Percentiles rank a stretch among this genome's conserved stretches.
Conservation (phyloP, 23 red algal genomes). For the Rhodosorus marinus region DNA sequence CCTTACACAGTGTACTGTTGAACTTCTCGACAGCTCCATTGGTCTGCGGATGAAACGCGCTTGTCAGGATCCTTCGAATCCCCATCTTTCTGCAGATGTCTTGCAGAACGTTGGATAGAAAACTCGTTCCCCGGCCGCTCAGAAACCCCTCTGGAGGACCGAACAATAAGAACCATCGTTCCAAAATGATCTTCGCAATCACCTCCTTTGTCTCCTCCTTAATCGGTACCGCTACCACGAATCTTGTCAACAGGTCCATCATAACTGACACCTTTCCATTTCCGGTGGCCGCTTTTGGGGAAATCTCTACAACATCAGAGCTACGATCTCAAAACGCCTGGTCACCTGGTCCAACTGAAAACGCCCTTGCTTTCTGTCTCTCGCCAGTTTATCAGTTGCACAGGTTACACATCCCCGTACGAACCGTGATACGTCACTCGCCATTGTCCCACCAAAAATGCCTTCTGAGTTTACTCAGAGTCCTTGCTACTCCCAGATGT, state of each 20-base stretch:
- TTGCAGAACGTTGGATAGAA: neutral
- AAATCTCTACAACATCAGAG: neutral
- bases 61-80: neutral
- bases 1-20: neutral
- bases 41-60: neutral
- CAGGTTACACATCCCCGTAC: neutral
- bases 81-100: neutral
- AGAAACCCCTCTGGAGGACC: neutral
- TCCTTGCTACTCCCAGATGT: neutral
- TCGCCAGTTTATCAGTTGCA: neutral
- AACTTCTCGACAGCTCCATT: neutral
- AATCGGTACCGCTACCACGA: neutral
- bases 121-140: neutral
- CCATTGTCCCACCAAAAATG: neutral
- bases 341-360: neutral
- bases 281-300: neutral
- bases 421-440: neutral
- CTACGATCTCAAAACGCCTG: conserved; percentile 1
- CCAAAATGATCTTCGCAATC: neutral
- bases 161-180: neutral
- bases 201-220: neutral
- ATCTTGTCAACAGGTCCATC: neutral
- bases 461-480: neutral
- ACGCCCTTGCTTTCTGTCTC: neutral
- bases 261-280: neutral